Conservation (phyloP, 345 rosid species). For the Triadica sebifera region DNA sequence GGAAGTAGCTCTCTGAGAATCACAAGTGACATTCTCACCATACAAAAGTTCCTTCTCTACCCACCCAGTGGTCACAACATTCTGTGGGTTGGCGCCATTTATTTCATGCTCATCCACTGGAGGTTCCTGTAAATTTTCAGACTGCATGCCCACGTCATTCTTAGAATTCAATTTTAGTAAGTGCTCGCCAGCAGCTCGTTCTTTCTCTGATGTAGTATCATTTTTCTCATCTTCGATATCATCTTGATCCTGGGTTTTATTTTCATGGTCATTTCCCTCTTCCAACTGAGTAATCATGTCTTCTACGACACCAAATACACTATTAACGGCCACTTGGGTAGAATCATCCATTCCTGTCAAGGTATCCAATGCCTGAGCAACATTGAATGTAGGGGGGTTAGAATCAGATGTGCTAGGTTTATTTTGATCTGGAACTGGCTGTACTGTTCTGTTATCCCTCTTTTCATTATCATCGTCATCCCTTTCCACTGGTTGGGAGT, state of each 20-base stretch:
- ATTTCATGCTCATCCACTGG: constrained; percentile 18
- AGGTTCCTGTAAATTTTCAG: constrained; percentile 34
- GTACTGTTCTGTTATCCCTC: constrained; percentile 46
- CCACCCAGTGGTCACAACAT: constrained; percentile 28
- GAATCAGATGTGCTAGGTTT: constrained; percentile 39
- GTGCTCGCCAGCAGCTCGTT: constrained; percentile 20
- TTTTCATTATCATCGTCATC: constrained; percentile 49
- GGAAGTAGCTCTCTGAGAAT: constrained; percentile 16
- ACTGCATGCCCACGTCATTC: constrained; percentile 16
- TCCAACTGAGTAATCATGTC: constrained; percentile 72
- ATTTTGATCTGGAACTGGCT: constrained; percentile 42
- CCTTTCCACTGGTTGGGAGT: constrained; percentile 47
- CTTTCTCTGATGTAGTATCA: constrained; percentile 27
- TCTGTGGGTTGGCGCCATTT: constrained; percentile 25
- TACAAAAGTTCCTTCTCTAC: constrained; percentile 27
- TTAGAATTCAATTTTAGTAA: constrained; percentile 17
- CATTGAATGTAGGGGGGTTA: constrained; percentile 45
- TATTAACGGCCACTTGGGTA: constrained; percentile 93
- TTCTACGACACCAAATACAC: constrained; percentile 91
- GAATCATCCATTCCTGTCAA: constrained; percentile 91
- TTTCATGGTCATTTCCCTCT: constrained; percentile 52
- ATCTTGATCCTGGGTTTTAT: constrained; percentile 26
- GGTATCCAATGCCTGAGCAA: constrained; percentile 80
- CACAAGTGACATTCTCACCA: constrained; percentile 9
- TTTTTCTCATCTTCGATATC: constrained; percentile 36